Base-by-base conservation (phyloP, 2,329 filamentous ascomycete genomes). In the Colletotrichum costaricense region DNA sequence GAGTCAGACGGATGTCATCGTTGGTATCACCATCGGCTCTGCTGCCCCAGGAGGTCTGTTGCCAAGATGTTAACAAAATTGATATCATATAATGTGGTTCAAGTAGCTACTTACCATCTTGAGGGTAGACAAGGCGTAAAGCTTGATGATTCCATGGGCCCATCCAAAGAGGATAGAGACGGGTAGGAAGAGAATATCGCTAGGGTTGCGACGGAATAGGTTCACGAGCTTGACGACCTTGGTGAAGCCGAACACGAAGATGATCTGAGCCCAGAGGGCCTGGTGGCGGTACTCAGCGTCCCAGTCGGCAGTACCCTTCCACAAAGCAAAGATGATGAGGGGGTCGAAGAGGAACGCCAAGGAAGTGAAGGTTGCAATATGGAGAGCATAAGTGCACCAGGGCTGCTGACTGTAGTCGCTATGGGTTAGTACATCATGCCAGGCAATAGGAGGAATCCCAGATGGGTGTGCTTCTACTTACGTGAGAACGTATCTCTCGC, bases 361-460 rank as follows among this genome's bases (percentile, higher is more conserved):
- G 52, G 95, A 97, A 57, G 95, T 97, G 80, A 98, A 92, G 19
- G 96, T 98, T 30, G 96, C 97, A 80, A 98, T 87, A 84, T 98
- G 94, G 74, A 98, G 91, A 63, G 96, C 95, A 82, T 98, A 98
- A 14, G 94, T 94, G 84, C 93, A 97, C 95, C 95, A 98, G 62
- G 91, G 93, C 82, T 98, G 96, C 80, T 94, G 94, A 78, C 95
- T 98, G 78, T 74, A 74, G 69, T 76, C 75, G 74, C 80, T 78
- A 77, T 77, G 57, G 54, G 73, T 67, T 74, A 67, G 76, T 63
- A 76, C 68, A 62, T 63, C 70, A 64, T 67, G 11, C 46, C 38
- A 58, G 22, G 24, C 28, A 52, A 35, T 19, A 3, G 74, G 19
- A 22, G 14, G 14, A 46, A 22, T 8, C 30, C 8, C 28, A 63